These are phyloP conservation scores for Sphagnum contortum DNA, from an alignment of 225 moss, liverwort and hornwort species.

Conservation along the genomic window DNA sequence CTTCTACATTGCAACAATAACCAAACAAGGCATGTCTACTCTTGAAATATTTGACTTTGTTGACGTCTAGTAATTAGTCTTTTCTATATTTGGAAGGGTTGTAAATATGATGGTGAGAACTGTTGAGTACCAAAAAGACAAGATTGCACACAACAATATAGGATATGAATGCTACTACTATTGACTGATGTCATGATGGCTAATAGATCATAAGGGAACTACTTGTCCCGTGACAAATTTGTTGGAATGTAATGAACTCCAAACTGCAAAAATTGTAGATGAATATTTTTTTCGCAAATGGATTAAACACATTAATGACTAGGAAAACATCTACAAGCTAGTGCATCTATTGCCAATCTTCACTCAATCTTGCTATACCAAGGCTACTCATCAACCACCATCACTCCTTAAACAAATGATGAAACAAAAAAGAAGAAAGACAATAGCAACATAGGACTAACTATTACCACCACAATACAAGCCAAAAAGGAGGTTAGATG, in stretches of 20 bases:
- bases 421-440: too few relatives aligned
- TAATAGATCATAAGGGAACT: too few relatives aligned
- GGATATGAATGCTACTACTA: too few relatives aligned
- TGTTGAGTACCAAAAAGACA: too few relatives aligned
- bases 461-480: too few relatives aligned
- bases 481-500: too few relatives aligned
- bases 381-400: conserved; percentile 40
- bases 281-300: conserved; percentile 90
- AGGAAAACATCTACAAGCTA: conserved; percentile 96
- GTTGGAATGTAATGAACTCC: conserved; percentile 95
- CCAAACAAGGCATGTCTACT: background rate
- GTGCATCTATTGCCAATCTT: conserved; percentile 99
- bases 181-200: too few relatives aligned
- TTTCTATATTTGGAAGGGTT: too few relatives aligned
- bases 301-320: conserved; percentile 85
- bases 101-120: conserved; percentile 1
- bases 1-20: conserved; percentile 41
- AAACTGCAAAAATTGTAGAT: conserved; percentile 92
- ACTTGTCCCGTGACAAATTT: conserved; percentile 99
- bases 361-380: conserved; percentile 86
- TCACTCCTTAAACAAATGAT: background rate
- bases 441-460: too few relatives aligned
- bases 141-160: too few relatives aligned
- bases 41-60: too few relatives aligned
- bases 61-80: too few relatives aligned